Evolutionary conservation across 768 basidiomycete species (phyloP), one percentile per base, ranked within the genome.

Genomic region (Sporobolomyces roseus): DNA sequence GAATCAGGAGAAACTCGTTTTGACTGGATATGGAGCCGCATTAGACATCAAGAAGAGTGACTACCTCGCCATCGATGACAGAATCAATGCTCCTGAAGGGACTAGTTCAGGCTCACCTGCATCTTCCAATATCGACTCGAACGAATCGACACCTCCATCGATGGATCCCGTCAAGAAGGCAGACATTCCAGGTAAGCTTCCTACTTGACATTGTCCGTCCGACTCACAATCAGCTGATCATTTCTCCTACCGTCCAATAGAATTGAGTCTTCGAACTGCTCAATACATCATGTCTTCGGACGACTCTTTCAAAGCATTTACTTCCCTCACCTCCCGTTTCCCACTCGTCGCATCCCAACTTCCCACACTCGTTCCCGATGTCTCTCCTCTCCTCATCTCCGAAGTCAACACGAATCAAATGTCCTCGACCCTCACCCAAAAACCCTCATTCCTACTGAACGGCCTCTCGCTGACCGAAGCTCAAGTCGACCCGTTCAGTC

Each of bases 31-130:
- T 74, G 96, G 96, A 4, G 93, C 93, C 10, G 83, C 88, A 27
- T 81, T 99, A 61, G 91, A 94, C 73, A 79, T 99, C 74, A 99
- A 99, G 82, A 96, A 93, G 81, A 96, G 86, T 83, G 96, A 99
- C 75, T 99, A 98, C 77, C 84, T 97, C 17, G 92, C 88, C 6
- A 80, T 97, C 12, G 96, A 99, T 76, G 96, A 99, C 77, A 81
- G 96, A 51, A 78, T 83, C 1, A 27, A 17, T 25, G 27, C 16
- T 2, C 41, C 17, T 6, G 25, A n/a, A n/a, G n/a, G n/a, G n/a
- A n/a, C n/a, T n/a, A n/a, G n/a, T n/a, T n/a, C n/a, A n/a, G n/a
- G n/a, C n/a, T n/a, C n/a, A n/a, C n/a, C n/a, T n/a, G n/a, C n/a
- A n/a, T n/a, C n/a, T n/a, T n/a, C 17, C 13, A 45, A 32, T 2